A percentile compares a stretch with the other conserved stretches of the same genome.
Evolutionary conservation across 352 stramenopile species (phyloP).

Genomic region (Phytophthora sp.): DNA sequence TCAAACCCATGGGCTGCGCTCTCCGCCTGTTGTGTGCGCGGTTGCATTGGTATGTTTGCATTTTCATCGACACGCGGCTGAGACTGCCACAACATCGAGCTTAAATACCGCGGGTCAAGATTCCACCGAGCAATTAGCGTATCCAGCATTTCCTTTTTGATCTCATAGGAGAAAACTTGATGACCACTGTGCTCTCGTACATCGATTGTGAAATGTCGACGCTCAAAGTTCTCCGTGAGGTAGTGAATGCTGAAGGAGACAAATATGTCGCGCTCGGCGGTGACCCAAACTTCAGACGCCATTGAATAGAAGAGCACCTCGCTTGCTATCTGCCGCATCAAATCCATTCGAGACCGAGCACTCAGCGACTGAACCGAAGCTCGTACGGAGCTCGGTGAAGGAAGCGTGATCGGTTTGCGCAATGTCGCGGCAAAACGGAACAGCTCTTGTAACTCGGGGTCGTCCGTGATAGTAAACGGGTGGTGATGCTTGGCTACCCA

Average conservation of each 20-base stretch:
- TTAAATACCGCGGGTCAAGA: conserved; percentile 52
- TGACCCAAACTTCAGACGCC: conserved; percentile 55
- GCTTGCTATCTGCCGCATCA: conserved; percentile 50
- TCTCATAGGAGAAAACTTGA: conserved; percentile 43
- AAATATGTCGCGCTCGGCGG: conserved; percentile 49
- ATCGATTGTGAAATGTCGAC: conserved; percentile 54
- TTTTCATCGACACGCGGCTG: conserved; percentile 38
- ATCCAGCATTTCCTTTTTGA: conserved; percentile 50
- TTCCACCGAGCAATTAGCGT: conserved; percentile 53
- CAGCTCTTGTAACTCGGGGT: conserved; percentile 53
- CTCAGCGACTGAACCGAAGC: conserved; percentile 54
- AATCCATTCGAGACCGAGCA: conserved; percentile 45
- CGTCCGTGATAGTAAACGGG: conserved; percentile 49
- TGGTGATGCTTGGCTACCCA: conserved; percentile 62
- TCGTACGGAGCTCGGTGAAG: conserved; percentile 45
- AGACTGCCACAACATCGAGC: conserved; percentile 56
- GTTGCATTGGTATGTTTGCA: conserved; percentile 12
- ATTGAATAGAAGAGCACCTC: conserved; percentile 59
- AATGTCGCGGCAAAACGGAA: conserved; percentile 47
- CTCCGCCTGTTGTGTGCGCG: conserved; percentile 45
- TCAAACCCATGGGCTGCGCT: conserved; percentile 52
- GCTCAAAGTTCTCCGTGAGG: conserved; percentile 48
- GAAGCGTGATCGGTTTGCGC: conserved; percentile 43
- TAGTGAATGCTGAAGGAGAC: conserved; percentile 59
- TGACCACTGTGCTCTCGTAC: conserved; percentile 51